These are phyloP conservation scores for Sporothrix dimorphospora DNA, from an alignment of 2,329 filamentous ascomycete genomes.

Conservation along the genomic window DNA sequence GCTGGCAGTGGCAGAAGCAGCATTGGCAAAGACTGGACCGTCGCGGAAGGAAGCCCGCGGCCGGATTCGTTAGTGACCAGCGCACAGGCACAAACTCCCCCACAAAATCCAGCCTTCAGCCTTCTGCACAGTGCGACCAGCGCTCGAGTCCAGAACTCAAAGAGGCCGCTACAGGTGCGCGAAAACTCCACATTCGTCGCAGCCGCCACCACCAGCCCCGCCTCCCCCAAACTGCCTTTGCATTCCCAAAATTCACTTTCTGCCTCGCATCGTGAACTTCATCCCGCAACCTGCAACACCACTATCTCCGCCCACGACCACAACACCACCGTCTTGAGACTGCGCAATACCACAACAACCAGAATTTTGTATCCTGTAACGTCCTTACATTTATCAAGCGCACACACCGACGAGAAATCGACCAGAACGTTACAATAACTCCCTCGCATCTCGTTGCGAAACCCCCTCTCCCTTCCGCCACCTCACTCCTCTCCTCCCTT, in stretches of 20 bases:
- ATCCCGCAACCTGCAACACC: background rate
- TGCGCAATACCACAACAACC: background rate
- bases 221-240: background rate
- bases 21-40: background rate
- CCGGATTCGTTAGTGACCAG: background rate
- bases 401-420: no score
- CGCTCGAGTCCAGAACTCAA: background rate
- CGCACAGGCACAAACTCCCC: background rate
- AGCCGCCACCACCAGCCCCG: conserved; percentile 20
- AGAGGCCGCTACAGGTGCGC: background rate
- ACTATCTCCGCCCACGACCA: background rate
- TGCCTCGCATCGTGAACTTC: background rate
- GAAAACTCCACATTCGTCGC: background rate
- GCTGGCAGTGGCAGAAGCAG: background rate
- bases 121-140: background rate
- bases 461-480: background rate
- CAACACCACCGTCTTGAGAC: background rate
- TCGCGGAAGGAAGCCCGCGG: no score
- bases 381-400: background rate
- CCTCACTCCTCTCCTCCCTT: background rate
- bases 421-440: background rate
- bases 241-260: background rate
- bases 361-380: background rate
- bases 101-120: background rate
- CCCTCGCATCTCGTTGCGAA: background rate